These are phyloP conservation scores for Lachancea mirantina DNA, from an alignment of 805 yeast genomes.

Conservation along the genomic window DNA sequence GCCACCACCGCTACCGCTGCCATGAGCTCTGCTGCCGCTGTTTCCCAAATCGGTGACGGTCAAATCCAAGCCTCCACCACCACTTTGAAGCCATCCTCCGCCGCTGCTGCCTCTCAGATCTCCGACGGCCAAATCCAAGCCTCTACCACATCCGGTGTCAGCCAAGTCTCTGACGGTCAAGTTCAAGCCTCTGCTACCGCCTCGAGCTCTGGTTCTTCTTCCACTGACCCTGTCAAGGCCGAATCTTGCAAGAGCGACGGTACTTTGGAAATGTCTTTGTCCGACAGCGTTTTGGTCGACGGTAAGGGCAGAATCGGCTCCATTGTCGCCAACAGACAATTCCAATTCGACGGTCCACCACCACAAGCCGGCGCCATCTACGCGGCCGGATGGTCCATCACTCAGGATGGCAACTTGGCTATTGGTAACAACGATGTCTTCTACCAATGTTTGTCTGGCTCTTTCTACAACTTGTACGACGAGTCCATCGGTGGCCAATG, in stretches of 20 bases:
- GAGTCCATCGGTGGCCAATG: slow-evolving; percentile 55
- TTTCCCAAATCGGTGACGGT: slow-evolving; percentile 46
- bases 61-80: slow-evolving; percentile 44
- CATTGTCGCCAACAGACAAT: slow-evolving; percentile 76
- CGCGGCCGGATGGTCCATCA: slow-evolving; percentile 59
- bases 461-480: slow-evolving; percentile 73
- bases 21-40: slow-evolving; percentile 26
- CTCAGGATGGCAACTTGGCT: slow-evolving; percentile 53
- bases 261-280: slow-evolving; percentile 51
- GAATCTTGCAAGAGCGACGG: slow-evolving; percentile 41
- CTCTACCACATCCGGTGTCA: slow-evolving; percentile 19
- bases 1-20: slow-evolving; percentile 15
- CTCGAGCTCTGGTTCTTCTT: slow-evolving; percentile 16
- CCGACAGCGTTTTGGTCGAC: slow-evolving; percentile 47
- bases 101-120: slow-evolving; percentile 39
- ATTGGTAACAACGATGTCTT: slow-evolving; percentile 54
- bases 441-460: slow-evolving; percentile 71
- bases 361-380: slow-evolving; percentile 73
- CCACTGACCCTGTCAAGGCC: slow-evolving; percentile 22
- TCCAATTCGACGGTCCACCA: slow-evolving; percentile 82
- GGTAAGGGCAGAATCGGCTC: slow-evolving; percentile 63
- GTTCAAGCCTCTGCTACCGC: slow-evolving; percentile 18
- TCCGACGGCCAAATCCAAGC: slow-evolving; percentile 32
- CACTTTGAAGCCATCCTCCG: slow-evolving; percentile 23
- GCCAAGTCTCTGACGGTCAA: slow-evolving; percentile 15